Evolutionary conservation across 75 land plant genomes (phyloP), one percentile per base, ranked within the genome.

Genomic region (Picea sitchensis): DNA sequence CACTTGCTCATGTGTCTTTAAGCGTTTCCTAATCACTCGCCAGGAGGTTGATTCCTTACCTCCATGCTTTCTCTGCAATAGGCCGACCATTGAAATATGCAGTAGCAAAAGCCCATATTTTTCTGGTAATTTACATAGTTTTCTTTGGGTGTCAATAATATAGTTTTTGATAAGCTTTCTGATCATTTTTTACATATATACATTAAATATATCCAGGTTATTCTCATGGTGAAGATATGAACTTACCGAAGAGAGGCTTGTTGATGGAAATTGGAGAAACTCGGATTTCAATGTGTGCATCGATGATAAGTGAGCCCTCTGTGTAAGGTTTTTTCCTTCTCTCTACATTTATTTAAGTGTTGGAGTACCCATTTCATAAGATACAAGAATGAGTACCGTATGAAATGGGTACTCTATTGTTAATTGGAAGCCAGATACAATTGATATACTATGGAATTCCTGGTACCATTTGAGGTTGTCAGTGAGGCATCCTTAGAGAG

Each of bases 381-480:
- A 26, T 26, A 0, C 0, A 26, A 26, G 26, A 26, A 26, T 26
- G 26, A 26, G 26, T 26, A 26, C 26, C 26, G 0, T 26, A 26
- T 26, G 26, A 26, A 26, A 26, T 26, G 26, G 26, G 26, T 26
- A 26, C 26, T 26, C 26, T 26, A 26, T 26, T 26, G 26, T 26
- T 26, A 26, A 26, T 26, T 26, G 23, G 80, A 38, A 36, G 38
- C 38, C 80, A 4, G 93, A 91, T 26, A 59, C 88, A 12, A 57
- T 76, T 13, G 73, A 78, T 14, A 54, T 81, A 3, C 85, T 94
- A 7, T 79, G 90, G 26, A 89, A 87, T 67, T 92, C 93, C 17
- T 93, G 96, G 98, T 90, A 87, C 76, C 88, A 76, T 30, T 79
- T 96, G 30, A 79, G 96, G n/a, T 79, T 93, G 73, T 91, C 95